Conservation (phyloP, 2,329 filamentous ascomycete genomes). For the Diaporthe batatas region DNA sequence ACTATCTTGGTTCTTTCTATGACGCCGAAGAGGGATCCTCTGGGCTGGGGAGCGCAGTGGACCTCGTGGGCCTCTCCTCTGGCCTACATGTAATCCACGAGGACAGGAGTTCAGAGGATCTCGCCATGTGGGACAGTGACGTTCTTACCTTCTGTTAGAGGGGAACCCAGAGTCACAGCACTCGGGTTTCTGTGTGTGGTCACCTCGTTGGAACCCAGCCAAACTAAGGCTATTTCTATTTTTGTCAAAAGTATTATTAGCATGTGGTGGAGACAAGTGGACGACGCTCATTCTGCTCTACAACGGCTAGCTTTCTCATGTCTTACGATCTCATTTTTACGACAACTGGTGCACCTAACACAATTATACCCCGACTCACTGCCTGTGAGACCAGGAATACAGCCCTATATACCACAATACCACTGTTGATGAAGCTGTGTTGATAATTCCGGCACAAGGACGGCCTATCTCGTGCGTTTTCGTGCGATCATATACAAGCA, state of each 20-base stretch:
- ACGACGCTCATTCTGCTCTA: background rate
- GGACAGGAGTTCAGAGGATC: conserved; percentile 21
- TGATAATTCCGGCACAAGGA: conserved; percentile 4
- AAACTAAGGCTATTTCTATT: background rate
- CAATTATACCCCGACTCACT: conserved; percentile 7
- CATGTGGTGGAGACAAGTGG: background rate
- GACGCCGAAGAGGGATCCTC: conserved; percentile 30
- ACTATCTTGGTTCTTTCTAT: conserved; percentile 35
- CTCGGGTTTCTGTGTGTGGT: background rate
- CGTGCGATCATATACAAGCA: background rate
- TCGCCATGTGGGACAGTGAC: conserved; percentile 30
- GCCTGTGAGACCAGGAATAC: conserved; percentile 8
- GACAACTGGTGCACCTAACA: background rate
- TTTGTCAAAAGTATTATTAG: background rate
- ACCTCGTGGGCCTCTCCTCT: conserved; percentile 4
- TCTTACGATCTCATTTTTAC: background rate
- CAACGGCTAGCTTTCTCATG: background rate
- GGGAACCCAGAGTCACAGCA: background rate
- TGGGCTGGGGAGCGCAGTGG: conserved; percentile 22
- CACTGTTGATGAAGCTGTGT: background rate
- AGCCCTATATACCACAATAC: conserved; percentile 18
- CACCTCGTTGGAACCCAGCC: background rate
- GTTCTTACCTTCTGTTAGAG: background rate
- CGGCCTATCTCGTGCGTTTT: background rate
- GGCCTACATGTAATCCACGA: conserved; percentile 32